Conservation (phyloP, 768 basidiomycete species). For the Xanthoconium stramineum region DNA sequence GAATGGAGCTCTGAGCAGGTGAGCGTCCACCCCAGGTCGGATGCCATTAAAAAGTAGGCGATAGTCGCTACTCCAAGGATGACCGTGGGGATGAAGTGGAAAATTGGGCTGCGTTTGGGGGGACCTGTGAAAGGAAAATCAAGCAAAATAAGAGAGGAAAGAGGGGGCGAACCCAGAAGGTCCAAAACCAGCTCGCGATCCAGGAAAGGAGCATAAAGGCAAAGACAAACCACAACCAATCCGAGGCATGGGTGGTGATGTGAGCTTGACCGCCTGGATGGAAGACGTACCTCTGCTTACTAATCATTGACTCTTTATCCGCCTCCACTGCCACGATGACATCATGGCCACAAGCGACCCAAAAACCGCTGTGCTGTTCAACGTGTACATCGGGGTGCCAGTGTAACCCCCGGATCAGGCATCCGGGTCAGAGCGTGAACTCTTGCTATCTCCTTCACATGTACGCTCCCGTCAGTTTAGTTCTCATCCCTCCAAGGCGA, state of each 20-base stretch:
- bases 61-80: slow-evolving; percentile 15
- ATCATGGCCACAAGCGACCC: too few species aligned
- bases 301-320: too few species aligned
- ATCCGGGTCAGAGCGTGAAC: too few species aligned
- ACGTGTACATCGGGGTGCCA: too few species aligned
- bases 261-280: slow-evolving; percentile 33
- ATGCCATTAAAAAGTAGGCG: too few species aligned
- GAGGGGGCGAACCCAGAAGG: slow-evolving; percentile 22
- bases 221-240: slow-evolving; percentile 59
- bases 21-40: slow-evolving; percentile 27
- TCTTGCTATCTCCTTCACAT: too few species aligned
- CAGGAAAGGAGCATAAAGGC: slow-evolving; percentile 45
- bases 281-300: too few species aligned
- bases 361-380: too few species aligned
- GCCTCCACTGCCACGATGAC: too few species aligned
- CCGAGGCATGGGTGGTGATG: slow-evolving; percentile 44
- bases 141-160: neutral
- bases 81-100: slow-evolving; percentile 23
- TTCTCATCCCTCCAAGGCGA: slow-evolving; percentile 90
- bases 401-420: too few species aligned
- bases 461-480: too few species aligned
- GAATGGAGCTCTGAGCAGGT: slow-evolving; percentile 36
- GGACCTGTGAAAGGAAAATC: slow-evolving; percentile 21
- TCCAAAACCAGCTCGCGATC: slow-evolving; percentile 36
- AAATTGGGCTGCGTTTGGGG: slow-evolving; percentile 34